Evolutionary conservation across 2,329 filamentous ascomycete genomes (phyloP), one percentile per base, ranked within the genome.

Genomic region (Hymenoscyphus infarciens): DNA sequence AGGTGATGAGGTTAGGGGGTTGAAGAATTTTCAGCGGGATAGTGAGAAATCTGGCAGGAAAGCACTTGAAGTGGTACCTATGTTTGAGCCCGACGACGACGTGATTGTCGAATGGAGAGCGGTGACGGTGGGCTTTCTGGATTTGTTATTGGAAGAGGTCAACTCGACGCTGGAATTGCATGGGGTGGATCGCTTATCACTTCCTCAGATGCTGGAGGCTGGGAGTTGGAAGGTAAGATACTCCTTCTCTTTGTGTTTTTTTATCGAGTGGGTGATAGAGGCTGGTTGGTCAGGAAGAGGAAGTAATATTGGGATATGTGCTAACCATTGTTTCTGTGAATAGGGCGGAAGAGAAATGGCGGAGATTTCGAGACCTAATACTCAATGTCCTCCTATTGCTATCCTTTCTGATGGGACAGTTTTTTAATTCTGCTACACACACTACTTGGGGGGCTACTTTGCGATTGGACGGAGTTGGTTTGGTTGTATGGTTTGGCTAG

Each of bases 331-430:
- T 74, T 15, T 15, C 3, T 33, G 33, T 35, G 1, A 31, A 66
- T 63, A 85, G 93, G 94, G 94, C 71, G 95, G 95, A 64, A 88
- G 95, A 73, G 95, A 98, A 78, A 90, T 98, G 74, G 95, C 95
- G 66, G 94, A 97, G 79, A 92, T 97, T 67, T 94, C 92, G 70
- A 84, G 95, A 69, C 95, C 95, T 25, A 98, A 97, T 73, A 98
- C 95, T 11, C 70, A 73, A 65, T 71, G 96, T 75, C 92, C 94
- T 35, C 95, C 95, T 4, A 98, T 99, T 73, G 87, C 97, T 78
- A 97, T 98, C 71, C 84, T 96, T 69, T 97, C 92, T 68, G 95
- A 99, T 75, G 95, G 95, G 66, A 98, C 95, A 27, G 91, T 99
- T 68, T 98, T 99, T 75, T 97, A 86, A 70, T 19, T 45, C 8